Percentiles rank a stretch among this genome's conserved stretches.
These are phyloP conservation scores for Candida ortonii DNA, from an alignment of 805 yeast genomes.

Conservation along the genomic window DNA sequence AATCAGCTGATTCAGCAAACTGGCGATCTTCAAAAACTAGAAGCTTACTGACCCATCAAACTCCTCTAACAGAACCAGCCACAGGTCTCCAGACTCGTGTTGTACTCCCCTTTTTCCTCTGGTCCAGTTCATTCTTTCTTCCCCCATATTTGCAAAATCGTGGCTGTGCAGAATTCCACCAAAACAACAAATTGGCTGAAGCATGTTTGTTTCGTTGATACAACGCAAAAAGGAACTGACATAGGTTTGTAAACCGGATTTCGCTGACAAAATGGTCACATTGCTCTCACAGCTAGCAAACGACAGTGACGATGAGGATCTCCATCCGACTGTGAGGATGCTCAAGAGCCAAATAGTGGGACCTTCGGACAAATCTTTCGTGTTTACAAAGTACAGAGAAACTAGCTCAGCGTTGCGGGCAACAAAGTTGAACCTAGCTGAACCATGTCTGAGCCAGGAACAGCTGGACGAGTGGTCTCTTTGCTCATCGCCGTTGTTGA, in stretches of 20 bases:
- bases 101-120: too few species aligned
- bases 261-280: neutral
- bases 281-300: neutral
- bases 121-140: too few species aligned
- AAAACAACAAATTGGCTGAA: too few species aligned
- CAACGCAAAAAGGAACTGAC: too few species aligned
- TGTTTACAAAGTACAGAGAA: conserved; percentile 21
- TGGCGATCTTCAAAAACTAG: too few species aligned
- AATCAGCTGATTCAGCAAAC: too few species aligned
- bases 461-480: conserved; percentile 7
- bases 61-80: too few species aligned
- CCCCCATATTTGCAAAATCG: too few species aligned
- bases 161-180: too few species aligned
- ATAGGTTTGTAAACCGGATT: neutral
- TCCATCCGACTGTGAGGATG: conserved; percentile 9
- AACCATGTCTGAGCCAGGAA: conserved; percentile 12
- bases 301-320: neutral
- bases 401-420: conserved; percentile 15
- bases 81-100: too few species aligned
- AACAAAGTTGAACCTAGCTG: conserved; percentile 12
- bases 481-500: conserved; percentile 20
- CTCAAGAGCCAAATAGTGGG: conserved; percentile 26
- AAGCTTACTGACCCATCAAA: too few species aligned
- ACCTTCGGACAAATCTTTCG: conserved; percentile 21
- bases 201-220: too few species aligned